These are phyloP conservation scores for Botrytis tulipae DNA, from an alignment of 2,329 filamentous ascomycete species.

Conservation along the genomic window DNA sequence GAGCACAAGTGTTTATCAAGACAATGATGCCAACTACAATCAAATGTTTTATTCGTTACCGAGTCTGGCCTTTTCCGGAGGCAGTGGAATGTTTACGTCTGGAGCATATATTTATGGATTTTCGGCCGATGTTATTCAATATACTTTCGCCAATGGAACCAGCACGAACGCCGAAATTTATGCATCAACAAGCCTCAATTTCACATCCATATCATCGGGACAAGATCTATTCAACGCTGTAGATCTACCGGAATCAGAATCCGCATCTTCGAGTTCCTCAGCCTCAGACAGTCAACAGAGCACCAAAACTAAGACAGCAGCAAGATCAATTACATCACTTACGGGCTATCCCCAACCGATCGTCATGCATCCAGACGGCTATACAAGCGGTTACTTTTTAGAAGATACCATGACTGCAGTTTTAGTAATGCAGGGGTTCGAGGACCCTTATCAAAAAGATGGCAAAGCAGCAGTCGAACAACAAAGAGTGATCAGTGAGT, in stretches of 20 bases:
- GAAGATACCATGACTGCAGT: conserved; percentile 27
- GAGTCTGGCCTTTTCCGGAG: conserved; percentile 17
- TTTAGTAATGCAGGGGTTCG: conserved; percentile 25
- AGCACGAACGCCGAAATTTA: conserved; percentile 33
- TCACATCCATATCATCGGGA: conserved; percentile 25
- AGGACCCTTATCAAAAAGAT: conserved; percentile 27
- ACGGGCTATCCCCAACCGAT: conserved; percentile 25
- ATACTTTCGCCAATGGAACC: conserved; percentile 42
- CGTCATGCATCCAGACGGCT: conserved; percentile 23
- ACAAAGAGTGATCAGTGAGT: conserved; percentile 16
- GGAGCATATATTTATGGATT: conserved; percentile 37
- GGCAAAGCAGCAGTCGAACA: not conserved
- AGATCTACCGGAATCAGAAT: conserved; percentile 17
- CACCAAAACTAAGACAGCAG: not conserved
- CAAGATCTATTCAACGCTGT: conserved; percentile 23
- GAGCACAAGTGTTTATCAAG: conserved; percentile 37
- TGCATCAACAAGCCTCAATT: conserved; percentile 33
- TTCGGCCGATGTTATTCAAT: conserved; percentile 36
- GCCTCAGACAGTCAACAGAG: not conserved
- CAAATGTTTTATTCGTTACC: conserved; percentile 37
- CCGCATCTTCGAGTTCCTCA: conserved; percentile 10
- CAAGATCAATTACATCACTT: conserved; percentile 11
- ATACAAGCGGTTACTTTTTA: conserved; percentile 30
- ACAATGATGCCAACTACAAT: conserved; percentile 42
- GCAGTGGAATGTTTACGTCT: conserved; percentile 25